Conservation (phyloP, 257 asterid genomes). For the Leonotis leonurus region DNA sequence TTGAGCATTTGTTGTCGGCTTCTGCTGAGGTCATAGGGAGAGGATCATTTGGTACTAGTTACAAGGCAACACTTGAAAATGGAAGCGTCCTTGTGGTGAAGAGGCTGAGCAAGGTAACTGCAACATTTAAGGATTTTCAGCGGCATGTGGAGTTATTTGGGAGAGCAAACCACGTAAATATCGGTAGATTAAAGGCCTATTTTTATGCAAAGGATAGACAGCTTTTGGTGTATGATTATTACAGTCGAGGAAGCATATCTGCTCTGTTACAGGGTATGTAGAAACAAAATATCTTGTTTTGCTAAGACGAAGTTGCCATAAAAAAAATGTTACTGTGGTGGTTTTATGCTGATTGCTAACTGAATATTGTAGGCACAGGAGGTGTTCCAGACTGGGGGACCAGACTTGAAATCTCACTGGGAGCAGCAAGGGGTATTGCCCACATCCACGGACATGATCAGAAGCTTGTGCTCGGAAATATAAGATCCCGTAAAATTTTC, state of each 20-base stretch:
- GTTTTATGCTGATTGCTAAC: not conserved
- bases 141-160: constrained; percentile 18
- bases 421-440: constrained; percentile 30
- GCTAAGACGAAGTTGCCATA: not conserved
- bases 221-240: constrained; percentile 29
- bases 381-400: constrained; percentile 21
- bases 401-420: constrained; percentile 23
- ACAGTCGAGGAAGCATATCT: constrained; percentile 15
- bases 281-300: not conserved
- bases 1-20: constrained; percentile 18
- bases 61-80: not conserved
- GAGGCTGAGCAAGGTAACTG: constrained; percentile 12
- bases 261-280: constrained; percentile 23
- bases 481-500: constrained; percentile 30
- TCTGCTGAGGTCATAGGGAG: constrained; percentile 16
- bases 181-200: constrained; percentile 23
- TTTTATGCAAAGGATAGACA: constrained; percentile 5
- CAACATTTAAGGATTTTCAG: constrained; percentile 5
- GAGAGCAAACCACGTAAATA: constrained; percentile 21
- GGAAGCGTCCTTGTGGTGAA: constrained; percentile 13
- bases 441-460: constrained; percentile 25
- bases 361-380: constrained; percentile 10
- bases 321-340: not conserved
- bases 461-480: constrained; percentile 30
- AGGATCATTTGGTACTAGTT: constrained; percentile 23